Base-by-base conservation (phyloP, 2,329 filamentous ascomycete species). In the Hypoxylon sp. region DNA sequence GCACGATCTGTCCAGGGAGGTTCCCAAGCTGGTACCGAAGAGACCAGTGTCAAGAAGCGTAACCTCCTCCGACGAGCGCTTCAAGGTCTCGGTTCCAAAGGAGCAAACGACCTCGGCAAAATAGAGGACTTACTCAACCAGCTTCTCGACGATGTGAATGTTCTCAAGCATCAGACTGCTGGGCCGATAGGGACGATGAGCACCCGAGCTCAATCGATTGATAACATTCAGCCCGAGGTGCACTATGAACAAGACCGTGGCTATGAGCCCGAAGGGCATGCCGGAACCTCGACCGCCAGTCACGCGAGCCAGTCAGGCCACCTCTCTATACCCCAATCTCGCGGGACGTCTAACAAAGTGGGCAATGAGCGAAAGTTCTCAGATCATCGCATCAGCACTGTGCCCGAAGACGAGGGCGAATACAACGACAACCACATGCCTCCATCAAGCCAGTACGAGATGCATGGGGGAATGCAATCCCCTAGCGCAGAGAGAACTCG, bases 41-140 rank as follows among this genome's bases (percentile, higher is more conserved):
- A 89, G 59, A 73, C 82, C 20, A 83, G 90, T 20, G 84, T 86
- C 45, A 97, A 97, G 86, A 93, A 93, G 76, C 92, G 93, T 79
- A 97, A 93, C 75, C 87, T 99, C n/a, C 96, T 98, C 81, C 92
- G 91, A 73, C 89, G 95, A 67, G 96, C 96, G n/a, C 83, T 99
- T 51, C 95, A 96, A 76, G 94, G 94, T 2, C 83, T 99, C 51
- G 93, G 93, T 72, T 87, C 91, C 75, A 96, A 96, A 81, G 95
- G 93, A 53, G 89, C 91, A 6, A 95, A 91, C 73, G 96, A 99
- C 72, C 86, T 97, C 53, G 88, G 89, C 69, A 91, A 93, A 72
- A 97, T 97, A 67, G 93, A 96, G 77, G 91, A 93, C 65, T 95
- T 96, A 91, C 86, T 99, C 32, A 92, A 96, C 78, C 93, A 97